These are phyloP conservation scores for Mercurialis annua DNA, from an alignment of 345 rosid genomes.

Conservation along the genomic window DNA sequence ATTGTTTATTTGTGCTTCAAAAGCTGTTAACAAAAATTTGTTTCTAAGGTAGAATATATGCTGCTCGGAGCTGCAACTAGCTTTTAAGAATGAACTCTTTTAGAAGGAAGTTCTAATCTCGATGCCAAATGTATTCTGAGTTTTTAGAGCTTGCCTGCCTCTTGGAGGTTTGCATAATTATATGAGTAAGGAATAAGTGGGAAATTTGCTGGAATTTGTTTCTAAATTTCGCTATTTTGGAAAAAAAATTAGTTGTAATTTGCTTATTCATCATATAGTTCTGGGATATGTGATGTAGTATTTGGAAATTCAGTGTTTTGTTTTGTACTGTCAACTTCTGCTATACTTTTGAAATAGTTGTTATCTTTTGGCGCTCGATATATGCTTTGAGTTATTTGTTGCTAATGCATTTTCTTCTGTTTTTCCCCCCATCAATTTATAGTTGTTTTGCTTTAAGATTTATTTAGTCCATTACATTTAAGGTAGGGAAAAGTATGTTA, in stretches of 20 bases:
- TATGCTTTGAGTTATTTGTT: not conserved
- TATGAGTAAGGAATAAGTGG: not conserved
- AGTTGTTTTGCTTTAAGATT: conserved; percentile 4
- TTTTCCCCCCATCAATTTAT: too few species aligned
- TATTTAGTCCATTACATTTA: not conserved
- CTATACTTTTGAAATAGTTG: not conserved
- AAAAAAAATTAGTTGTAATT: not conserved
- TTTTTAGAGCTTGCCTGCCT: too few species aligned
- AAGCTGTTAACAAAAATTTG: too few species aligned
- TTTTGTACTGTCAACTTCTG: not conserved
- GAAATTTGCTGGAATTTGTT: not conserved
- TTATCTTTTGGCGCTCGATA: not conserved
- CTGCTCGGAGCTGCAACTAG: too few species aligned
- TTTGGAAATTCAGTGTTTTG: not conserved
- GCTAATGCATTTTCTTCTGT: too few species aligned
- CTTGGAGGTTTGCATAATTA: too few species aligned
- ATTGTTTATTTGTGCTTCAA: not conserved
- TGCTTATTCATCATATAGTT: not conserved
- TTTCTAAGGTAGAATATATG: too few species aligned
- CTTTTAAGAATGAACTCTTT: too few species aligned
- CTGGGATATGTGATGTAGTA: not conserved
- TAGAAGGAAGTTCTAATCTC: too few species aligned
- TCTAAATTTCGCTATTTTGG: not conserved
- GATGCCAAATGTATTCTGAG: too few species aligned
- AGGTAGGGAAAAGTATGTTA: not conserved